Evolutionary conservation across 345 rosid genomes (phyloP).

Genomic region (Orychophragmus violaceus): DNA sequence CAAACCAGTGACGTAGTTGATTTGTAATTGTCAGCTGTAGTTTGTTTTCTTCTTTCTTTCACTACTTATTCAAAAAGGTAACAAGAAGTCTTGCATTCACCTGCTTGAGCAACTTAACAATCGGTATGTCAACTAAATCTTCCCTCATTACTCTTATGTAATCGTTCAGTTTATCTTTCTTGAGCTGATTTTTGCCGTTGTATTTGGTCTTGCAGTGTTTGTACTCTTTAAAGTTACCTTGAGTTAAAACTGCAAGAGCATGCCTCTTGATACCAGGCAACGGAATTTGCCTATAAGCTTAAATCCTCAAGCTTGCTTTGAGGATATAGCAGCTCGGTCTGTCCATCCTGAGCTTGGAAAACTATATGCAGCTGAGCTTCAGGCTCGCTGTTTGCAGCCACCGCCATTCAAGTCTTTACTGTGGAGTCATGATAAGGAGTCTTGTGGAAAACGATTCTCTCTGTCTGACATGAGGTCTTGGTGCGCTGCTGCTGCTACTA

Average conservation of each 20-base stretch:
- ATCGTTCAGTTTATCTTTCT: neutral
- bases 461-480: neutral
- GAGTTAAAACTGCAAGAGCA: neutral
- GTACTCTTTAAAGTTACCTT: neutral
- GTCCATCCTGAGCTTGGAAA: too few species aligned
- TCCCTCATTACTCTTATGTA: neutral
- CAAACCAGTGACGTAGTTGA: neutral
- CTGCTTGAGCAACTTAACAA: neutral
- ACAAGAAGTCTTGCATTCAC: neutral
- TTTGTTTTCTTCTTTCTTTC: neutral
- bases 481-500: neutral
- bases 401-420: neutral
- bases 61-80: neutral
- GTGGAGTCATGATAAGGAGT: neutral
- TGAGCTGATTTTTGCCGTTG: neutral
- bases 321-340: neutral
- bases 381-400: neutral
- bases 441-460: neutral
- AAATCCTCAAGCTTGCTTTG: neutral
- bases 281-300: neutral
- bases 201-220: neutral
- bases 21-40: neutral
- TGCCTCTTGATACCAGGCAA: neutral
- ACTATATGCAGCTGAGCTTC: neutral
- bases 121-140: neutral